Evolutionary conservation across 495 filamentous ascomycete species (phyloP), one percentile per base, ranked within the genome.

Genomic region (Darksidea phi): DNA sequence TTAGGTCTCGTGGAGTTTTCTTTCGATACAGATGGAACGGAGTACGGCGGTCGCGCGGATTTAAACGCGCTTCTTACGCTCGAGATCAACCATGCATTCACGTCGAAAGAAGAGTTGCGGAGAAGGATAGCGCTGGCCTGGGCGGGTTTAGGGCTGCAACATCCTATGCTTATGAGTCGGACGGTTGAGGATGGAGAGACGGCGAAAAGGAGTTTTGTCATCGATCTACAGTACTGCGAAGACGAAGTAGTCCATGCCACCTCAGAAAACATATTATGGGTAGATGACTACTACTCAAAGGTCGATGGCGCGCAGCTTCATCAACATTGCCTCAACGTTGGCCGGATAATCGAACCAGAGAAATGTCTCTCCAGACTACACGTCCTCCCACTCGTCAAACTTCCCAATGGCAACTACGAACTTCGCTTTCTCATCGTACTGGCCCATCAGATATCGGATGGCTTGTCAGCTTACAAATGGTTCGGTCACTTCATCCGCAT

Each of bases 391-490:
- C 59, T 64, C 0, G 48, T 57, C 12, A 11, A 11, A 6, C 49
- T 66, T 0, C 37, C 52, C 2, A 64, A 62, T n/a, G 68, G 63
- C 11, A 67, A 61, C 10, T 56, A 25, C 25, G 38, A 50, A 6
- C 63, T 74, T 0, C 61, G 59, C 1, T 54, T 74, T 13, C 42
- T 74, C 1, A 18, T 63, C 17, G 54, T 72, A n/a, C 64, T 58
- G 21, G 67, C 66, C 2, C 73, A 75, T 53, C 57, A 71, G 43
- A 72, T 72, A 21, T 55, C 54, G 26, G 73, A 75, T 36, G 73
- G 72, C 13, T 38, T 75, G 24, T 57, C 72, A 1, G 67, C 55
- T 1, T 72, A 69, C 43, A 60, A 69, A 17, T 74, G 74, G 70
- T 54, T 71, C 47, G 61, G 63, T 2, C 63, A 73, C 56, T 69